phyloP scores from a whole-genome alignment of 257 asterid species.

The Nyctanthes arbortristis region DNA sequence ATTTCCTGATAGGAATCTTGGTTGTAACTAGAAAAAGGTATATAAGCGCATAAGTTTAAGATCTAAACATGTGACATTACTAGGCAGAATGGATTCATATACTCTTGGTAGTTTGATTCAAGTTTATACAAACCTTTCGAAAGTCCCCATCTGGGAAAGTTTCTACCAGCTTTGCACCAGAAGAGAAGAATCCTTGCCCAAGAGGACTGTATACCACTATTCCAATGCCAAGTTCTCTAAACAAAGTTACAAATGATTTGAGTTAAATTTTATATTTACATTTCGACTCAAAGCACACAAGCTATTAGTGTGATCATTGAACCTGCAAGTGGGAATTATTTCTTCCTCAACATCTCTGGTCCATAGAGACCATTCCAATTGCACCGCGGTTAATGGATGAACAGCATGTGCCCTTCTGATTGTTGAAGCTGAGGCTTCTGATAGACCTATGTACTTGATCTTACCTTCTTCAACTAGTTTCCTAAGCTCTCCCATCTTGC shows the following conservation, averaged over 20 bases:
- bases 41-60: neutral
- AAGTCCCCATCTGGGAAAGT: slow-evolving; percentile 25
- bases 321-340: slow-evolving; percentile 43
- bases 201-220: slow-evolving; percentile 38
- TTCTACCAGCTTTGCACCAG: slow-evolving; percentile 27
- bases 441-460: slow-evolving; percentile 40
- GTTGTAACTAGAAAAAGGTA: neutral
- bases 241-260: neutral
- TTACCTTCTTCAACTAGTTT: slow-evolving; percentile 44
- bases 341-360: slow-evolving; percentile 35
- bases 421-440: slow-evolving; percentile 39
- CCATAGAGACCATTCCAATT: slow-evolving; percentile 43
- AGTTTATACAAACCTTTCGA: slow-evolving; percentile 24
- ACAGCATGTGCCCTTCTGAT: slow-evolving; percentile 42
- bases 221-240: slow-evolving; percentile 42
- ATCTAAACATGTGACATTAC: too few species aligned
- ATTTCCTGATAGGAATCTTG: neutral
- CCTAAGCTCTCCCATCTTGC: slow-evolving; percentile 40
- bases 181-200: slow-evolving; percentile 33
- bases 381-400: slow-evolving; percentile 41
- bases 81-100: neutral
- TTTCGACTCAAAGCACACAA: neutral
- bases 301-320: neutral
- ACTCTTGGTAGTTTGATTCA: neutral
- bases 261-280: neutral